Percentiles rank a stretch among this genome's conserved stretches.
Evolutionary conservation across 495 filamentous ascomycete genomes (phyloP).

Genomic region (Penicillium desertorum): DNA sequence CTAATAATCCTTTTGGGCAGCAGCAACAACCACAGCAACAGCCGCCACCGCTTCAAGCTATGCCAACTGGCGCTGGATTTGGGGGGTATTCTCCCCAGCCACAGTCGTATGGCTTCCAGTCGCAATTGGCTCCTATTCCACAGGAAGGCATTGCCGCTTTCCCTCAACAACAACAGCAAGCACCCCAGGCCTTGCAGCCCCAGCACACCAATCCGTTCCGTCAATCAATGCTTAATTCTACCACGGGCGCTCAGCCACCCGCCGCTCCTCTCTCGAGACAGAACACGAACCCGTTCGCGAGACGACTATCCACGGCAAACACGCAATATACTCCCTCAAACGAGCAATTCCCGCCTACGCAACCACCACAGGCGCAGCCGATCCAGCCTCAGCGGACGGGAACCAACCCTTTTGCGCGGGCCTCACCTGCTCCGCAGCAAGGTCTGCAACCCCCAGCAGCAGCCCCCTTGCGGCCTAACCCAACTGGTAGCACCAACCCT

Average conservation of each 20-base stretch:
- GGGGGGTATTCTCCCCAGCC: constrained; percentile 77
- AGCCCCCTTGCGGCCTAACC: constrained; percentile 60
- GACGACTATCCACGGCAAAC: constrained; percentile 47
- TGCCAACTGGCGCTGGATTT: constrained; percentile 80
- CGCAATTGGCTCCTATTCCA: constrained; percentile 58
- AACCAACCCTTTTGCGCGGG: constrained; percentile 55
- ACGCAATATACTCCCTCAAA: constrained; percentile 34
- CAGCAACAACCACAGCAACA: constrained; percentile 16
- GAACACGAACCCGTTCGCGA: constrained; percentile 86
- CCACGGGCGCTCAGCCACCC: constrained; percentile 44
- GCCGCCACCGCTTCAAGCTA: constrained; percentile 47
- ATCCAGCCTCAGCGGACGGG: constrained; percentile 48
- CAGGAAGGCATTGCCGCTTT: constrained; percentile 59
- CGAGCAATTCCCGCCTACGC: constrained; percentile 31
- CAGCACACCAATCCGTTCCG: constrained; percentile 83
- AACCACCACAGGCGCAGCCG: constrained; percentile 38
- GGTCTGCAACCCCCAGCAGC: constrained; percentile 39
- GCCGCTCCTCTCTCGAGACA: constrained; percentile 55
- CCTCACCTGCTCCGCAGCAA: constrained; percentile 40
- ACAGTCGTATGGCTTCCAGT: constrained; percentile 50
- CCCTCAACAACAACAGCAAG: constrained; percentile 44
- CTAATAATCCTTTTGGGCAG: constrained; percentile 56
- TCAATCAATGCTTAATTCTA: constrained; percentile 67
- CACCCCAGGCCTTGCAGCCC: constrained; percentile 39
- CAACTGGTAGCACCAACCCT: constrained; percentile 90